Percentiles rank a stretch among this genome's conserved stretches.
phyloP scores from a whole-genome alignment of 176 grass and related monocot genomes.

The Otatea glauca region DNA sequence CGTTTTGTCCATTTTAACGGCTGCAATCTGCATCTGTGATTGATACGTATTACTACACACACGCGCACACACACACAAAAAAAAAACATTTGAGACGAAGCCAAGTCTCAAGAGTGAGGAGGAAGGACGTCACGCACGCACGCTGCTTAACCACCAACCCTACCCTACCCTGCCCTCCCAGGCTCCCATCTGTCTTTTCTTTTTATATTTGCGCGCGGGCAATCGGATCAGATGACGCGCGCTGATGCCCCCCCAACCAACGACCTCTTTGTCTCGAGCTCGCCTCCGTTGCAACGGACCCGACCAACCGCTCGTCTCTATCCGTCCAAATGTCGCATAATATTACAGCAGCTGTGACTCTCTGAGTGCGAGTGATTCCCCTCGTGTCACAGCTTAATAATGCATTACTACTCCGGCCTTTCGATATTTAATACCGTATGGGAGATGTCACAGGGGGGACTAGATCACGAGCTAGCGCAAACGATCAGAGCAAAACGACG shows the following conservation, averaged over 20 bases:
- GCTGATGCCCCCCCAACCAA: background rate
- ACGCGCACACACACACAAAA: no score
- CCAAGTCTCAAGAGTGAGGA: background rate
- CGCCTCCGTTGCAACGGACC: conserved; percentile 8
- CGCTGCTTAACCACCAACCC: background rate
- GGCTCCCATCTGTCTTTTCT: background rate
- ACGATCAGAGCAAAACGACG: no score
- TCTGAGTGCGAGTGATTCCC: background rate
- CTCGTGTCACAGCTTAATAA: background rate
- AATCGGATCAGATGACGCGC: background rate
- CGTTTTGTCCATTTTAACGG: no score
- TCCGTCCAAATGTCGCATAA: background rate
- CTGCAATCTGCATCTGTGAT: no score
- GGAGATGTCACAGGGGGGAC: background rate
- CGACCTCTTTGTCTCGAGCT: no score
- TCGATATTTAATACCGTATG: background rate
- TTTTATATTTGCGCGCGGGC: background rate
- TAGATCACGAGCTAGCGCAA: background rate
- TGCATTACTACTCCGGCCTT: background rate
- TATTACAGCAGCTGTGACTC: background rate
- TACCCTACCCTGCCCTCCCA: background rate
- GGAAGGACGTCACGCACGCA: background rate
- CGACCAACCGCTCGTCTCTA: background rate
- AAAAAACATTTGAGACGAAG: no score
- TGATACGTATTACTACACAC: no score